Evolutionary conservation across 257 asterid species (phyloP).

Genomic region (Nicotiana noctiflora): DNA sequence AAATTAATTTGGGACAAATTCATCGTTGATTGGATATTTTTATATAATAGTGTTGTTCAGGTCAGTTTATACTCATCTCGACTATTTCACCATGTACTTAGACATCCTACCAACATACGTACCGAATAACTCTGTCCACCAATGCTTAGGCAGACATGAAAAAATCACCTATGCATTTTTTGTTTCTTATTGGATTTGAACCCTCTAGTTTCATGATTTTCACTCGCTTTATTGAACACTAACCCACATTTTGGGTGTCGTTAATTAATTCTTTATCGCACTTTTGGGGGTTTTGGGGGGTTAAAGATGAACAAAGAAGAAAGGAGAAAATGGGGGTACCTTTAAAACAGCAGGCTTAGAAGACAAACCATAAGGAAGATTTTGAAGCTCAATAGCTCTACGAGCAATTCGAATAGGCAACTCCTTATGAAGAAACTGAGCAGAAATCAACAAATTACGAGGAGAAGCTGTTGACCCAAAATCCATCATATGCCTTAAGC

Average conservation of each 20-base stretch:
- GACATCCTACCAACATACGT: no score
- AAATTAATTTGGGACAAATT: not conserved
- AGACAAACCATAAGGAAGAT: constrained; percentile 77
- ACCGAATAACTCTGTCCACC: no score
- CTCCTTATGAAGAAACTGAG: constrained; percentile 86
- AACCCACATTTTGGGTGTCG: no score
- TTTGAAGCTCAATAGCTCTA: constrained; percentile 73
- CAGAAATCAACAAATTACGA: constrained; percentile 61
- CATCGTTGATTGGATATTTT: not conserved
- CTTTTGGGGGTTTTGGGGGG: not conserved
- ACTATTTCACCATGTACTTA: no score
- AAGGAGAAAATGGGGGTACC: constrained; percentile 27
- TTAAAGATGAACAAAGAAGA: not conserved
- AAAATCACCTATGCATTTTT: no score
- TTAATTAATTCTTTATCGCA: not conserved
- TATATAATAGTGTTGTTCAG: no score
- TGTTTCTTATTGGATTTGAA: no score
- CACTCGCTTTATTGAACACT: no score
- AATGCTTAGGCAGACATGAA: no score
- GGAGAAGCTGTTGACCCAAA: constrained; percentile 66
- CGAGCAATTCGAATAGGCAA: constrained; percentile 84
- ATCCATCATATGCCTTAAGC: constrained; percentile 89
- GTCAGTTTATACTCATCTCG: no score
- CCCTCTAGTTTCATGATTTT: no score
- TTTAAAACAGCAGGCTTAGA: constrained; percentile 61